Evolutionary conservation across 495 filamentous ascomycete genomes (phyloP).

Genomic region (Margaritispora aquatica): DNA sequence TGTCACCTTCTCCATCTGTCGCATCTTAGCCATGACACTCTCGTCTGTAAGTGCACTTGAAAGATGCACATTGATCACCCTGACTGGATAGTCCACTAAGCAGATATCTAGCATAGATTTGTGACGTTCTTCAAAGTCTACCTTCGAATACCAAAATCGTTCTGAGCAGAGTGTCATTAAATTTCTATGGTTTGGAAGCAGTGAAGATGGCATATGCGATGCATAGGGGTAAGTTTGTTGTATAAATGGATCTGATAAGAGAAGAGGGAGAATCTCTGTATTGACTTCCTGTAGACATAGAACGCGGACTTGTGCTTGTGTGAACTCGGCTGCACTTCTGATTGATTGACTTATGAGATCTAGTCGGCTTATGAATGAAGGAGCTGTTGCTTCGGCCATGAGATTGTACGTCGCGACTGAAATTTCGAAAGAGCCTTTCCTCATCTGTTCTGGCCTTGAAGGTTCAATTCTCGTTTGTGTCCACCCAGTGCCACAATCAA

Average conservation of each 20-base stretch:
- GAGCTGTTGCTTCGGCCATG: conserved; percentile 40
- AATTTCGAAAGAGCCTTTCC: conserved; percentile 21
- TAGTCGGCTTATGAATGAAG: conserved; percentile 40
- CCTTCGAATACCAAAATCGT: conserved; percentile 41
- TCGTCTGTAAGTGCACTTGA: conserved; percentile 46
- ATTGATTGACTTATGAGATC: conserved; percentile 34
- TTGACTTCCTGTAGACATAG: conserved; percentile 55
- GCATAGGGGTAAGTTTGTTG: conserved; percentile 40
- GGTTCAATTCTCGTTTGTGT: not conserved
- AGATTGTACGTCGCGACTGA: conserved; percentile 49
- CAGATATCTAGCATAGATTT: conserved; percentile 36
- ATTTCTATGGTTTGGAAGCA: conserved; percentile 48
- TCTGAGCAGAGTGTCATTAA: conserved; percentile 44
- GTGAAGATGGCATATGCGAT: conserved; percentile 43
- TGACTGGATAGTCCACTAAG: conserved; percentile 33
- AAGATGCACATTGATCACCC: conserved; percentile 47
- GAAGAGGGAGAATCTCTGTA: conserved; percentile 44
- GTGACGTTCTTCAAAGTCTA: conserved; percentile 40
- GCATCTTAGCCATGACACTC: conserved; percentile 42
- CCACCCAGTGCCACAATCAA: not conserved
- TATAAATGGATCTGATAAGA: conserved; percentile 39
- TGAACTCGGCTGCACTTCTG: conserved; percentile 28
- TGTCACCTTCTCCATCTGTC: conserved; percentile 38
- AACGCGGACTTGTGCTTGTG: conserved; percentile 29
- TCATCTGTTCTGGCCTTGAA: not conserved